A percentile compares a stretch with the other conserved stretches of the same genome.
phyloP scores from a whole-genome alignment of 176 grass and related monocot species.

The barley (Hordeum vulgare) region MorexV3_pseudomolecules_assembly NC_058520.1:500714446-500714945 shows the following conservation, averaged over 20 bases:
- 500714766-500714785: constrained; percentile 52
- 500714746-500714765: constrained; percentile 60
- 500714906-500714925: too few species aligned
- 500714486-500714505: constrained; percentile 44
- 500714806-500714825: too few species aligned
- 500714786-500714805: too few species aligned
- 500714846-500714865: too few species aligned
- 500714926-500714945: too few species aligned
- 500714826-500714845: too few species aligned
- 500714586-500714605: background rate
- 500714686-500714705: constrained; percentile 19
- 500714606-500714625: constrained; percentile 28
- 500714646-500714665: constrained; percentile 15
- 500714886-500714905: too few species aligned
- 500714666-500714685: constrained; percentile 2
- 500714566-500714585: background rate
- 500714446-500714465: background rate
- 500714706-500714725: background rate
- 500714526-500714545: background rate
- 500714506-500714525: constrained; percentile 31
- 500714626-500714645: constrained; percentile 26
- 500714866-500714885: too few species aligned
- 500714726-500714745: constrained; percentile 21
- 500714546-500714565: background rate
- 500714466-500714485: constrained; percentile 3